Evolutionary conservation across 345 rosid genomes (phyloP).

Genomic region (Brassica cretica): DNA sequence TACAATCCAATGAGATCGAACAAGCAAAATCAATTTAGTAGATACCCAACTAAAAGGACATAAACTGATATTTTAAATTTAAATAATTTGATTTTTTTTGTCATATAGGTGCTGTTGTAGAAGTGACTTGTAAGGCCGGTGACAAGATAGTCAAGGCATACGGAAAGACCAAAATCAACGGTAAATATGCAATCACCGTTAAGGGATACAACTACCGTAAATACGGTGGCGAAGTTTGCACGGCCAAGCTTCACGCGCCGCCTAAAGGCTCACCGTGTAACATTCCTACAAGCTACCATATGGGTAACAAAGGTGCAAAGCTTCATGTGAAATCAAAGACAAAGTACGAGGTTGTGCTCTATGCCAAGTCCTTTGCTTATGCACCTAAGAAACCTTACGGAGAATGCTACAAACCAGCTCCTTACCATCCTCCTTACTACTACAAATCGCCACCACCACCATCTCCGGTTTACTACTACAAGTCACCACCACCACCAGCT

Average conservation of each 20-base stretch:
- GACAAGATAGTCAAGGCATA: conserved; percentile 56
- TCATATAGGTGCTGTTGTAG: conserved; percentile 65
- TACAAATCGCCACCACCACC: conserved; percentile 55
- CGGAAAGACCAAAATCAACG: conserved; percentile 68
- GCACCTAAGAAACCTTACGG: conserved; percentile 64
- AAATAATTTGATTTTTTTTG: neutral
- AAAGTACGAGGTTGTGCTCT: conserved; percentile 58
- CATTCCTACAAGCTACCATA: conserved; percentile 51
- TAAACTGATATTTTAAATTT: neutral
- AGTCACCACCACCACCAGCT: conserved; percentile 46
- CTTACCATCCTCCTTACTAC: conserved; percentile 55
- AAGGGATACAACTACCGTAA: conserved; percentile 59
- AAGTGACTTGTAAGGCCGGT: conserved; percentile 65
- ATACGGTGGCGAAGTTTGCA: conserved; percentile 58
- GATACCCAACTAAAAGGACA: conserved; percentile 34
- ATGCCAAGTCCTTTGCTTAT: conserved; percentile 62
- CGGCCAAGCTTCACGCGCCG: conserved; percentile 60
- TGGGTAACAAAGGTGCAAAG: conserved; percentile 56
- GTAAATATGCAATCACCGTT: conserved; percentile 63
- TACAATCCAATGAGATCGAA: conserved; percentile 20
- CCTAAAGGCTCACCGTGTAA: conserved; percentile 62
- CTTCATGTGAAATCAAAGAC: conserved; percentile 63
- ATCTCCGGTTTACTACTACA: conserved; percentile 43
- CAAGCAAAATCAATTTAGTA: conserved; percentile 19
- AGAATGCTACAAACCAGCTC: conserved; percentile 58